A percentile compares a stretch with the other conserved stretches of the same genome.
phyloP scores from a whole-genome alignment of 768 basidiomycete genomes.

The Albatrellus ellisii region DNA sequence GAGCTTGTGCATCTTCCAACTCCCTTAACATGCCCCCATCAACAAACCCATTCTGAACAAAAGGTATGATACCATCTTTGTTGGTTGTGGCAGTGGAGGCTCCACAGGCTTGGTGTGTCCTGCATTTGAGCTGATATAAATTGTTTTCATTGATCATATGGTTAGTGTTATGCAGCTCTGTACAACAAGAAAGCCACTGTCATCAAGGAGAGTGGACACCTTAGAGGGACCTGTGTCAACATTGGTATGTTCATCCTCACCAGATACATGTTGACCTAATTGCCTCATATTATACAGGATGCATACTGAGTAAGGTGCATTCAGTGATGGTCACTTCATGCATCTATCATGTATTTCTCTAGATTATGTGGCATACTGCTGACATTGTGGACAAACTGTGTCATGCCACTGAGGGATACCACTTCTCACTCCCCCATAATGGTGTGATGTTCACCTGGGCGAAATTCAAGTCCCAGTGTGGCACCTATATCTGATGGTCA shows the following conservation, averaged over 20 bases:
- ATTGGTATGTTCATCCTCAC: slow-evolving; percentile 57
- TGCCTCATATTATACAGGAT: slow-evolving; percentile 55
- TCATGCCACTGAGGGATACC: slow-evolving; percentile 58
- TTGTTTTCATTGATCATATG: not conserved
- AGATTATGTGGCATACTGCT: slow-evolving; percentile 98
- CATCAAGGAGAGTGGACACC: slow-evolving; percentile 57
- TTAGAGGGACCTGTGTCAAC: slow-evolving; percentile 97
- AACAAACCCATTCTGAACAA: slow-evolving; percentile 41
- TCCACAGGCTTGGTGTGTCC: slow-evolving; percentile 68
- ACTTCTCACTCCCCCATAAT: slow-evolving; percentile 33
- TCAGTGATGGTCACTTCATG: not conserved
- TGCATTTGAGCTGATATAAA: not conserved
- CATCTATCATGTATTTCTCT: not conserved
- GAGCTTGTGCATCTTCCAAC: slow-evolving; percentile 28
- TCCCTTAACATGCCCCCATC: slow-evolving; percentile 55
- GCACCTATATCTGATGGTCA: slow-evolving; percentile 83
- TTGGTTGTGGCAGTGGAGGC: slow-evolving; percentile 92
- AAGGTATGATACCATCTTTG: slow-evolving; percentile 74
- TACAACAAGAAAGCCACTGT: slow-evolving; percentile 92
- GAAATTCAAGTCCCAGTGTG: slow-evolving; percentile 84
- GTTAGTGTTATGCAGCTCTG: slow-evolving; percentile 74
- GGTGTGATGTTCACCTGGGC: slow-evolving; percentile 73
- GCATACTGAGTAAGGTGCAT: slow-evolving; percentile 90
- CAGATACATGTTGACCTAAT: too few relatives aligned
- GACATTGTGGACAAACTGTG: slow-evolving; percentile 77